Conservation (phyloP, 768 basidiomycete genomes). For the Termitomyces sp. region DNA sequence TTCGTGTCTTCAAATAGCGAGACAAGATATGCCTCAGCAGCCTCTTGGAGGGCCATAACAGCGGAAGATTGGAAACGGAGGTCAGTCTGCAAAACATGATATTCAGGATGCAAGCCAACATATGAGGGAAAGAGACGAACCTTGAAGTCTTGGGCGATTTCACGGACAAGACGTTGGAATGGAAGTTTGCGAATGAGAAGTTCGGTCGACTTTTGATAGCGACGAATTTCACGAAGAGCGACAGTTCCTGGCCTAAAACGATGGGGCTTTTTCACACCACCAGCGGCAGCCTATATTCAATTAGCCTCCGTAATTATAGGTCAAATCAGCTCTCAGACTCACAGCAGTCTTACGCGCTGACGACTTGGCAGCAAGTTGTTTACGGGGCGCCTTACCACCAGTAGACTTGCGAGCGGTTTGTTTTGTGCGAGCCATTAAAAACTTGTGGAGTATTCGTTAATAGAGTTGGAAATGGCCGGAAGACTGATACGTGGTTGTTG, state of each 20-base stretch:
- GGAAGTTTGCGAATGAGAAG: slow-evolving; percentile 83
- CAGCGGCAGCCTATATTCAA: slow-evolving; percentile 43
- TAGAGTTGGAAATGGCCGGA: not conserved
- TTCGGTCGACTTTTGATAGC: slow-evolving; percentile 88
- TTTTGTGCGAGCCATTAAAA: slow-evolving; percentile 70
- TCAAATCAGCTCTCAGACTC: slow-evolving; percentile 9
- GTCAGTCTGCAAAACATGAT: slow-evolving; percentile 43
- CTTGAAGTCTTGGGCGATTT: slow-evolving; percentile 92
- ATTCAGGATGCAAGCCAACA: not conserved
- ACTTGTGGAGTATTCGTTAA: slow-evolving; percentile 10
- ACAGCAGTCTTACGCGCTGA: slow-evolving; percentile 58
- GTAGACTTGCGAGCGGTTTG: slow-evolving; percentile 88
- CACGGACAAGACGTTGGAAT: slow-evolving; percentile 86
- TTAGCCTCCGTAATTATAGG: not conserved
- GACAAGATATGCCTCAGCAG: slow-evolving; percentile 77
- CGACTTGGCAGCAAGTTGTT: slow-evolving; percentile 66
- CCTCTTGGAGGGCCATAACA: slow-evolving; percentile 84
- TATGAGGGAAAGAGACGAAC: slow-evolving; percentile 25
- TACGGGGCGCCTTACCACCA: slow-evolving; percentile 70
- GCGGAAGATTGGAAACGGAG: slow-evolving; percentile 90
- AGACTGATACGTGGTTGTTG: not conserved
- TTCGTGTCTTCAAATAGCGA: slow-evolving; percentile 79
- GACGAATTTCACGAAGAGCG: slow-evolving; percentile 84
- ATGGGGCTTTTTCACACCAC: slow-evolving; percentile 94
- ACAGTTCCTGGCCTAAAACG: slow-evolving; percentile 82